Evolutionary conservation across 1,139 yeast genomes (phyloP).

Genomic region (Geotrichum cucujoidarum): DNA sequence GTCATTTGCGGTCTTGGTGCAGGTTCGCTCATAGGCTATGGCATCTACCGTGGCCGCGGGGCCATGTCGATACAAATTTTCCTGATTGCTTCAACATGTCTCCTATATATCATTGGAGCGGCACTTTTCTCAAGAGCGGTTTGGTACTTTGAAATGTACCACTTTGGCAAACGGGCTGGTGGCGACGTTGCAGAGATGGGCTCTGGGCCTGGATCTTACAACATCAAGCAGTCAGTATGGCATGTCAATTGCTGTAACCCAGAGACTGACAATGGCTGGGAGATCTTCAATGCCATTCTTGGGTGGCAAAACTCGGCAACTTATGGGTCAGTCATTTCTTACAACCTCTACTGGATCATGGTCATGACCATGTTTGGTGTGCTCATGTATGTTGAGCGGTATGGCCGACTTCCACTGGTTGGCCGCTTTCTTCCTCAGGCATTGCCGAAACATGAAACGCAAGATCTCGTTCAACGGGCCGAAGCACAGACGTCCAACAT

Average conservation of each 20-base stretch:
- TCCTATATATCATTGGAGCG: constrained; percentile 78
- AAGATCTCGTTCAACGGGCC: constrained; percentile 31
- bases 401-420: constrained; percentile 26
- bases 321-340: constrained; percentile 76
- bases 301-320: constrained; percentile 95
- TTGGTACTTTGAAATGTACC: constrained; percentile 74
- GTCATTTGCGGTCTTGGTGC: constrained; percentile 70
- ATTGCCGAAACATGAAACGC: constrained; percentile 28
- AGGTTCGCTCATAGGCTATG: constrained; percentile 63
- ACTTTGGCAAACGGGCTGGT: constrained; percentile 61
- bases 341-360: constrained; percentile 76
- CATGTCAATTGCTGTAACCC: constrained; percentile 95
- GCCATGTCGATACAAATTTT: constrained; percentile 65
- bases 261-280: constrained; percentile 85
- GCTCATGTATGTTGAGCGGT: constrained; percentile 8
- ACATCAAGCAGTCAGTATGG: constrained; percentile 72
- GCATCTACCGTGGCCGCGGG: constrained; percentile 67
- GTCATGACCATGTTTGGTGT: constrained; percentile 39
- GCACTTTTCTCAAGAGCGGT: constrained; percentile 87
- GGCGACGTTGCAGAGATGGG: constrained; percentile 89
- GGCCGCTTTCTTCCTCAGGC: constrained; percentile 23
- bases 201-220: constrained; percentile 88
- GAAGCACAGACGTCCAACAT: constrained; percentile 24
- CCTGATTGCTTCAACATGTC: constrained; percentile 72
- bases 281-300: constrained; percentile 76